Evolutionary conservation across 2,329 filamentous ascomycete species (phyloP).

Genomic region (Pyrenophora teres): DNA sequence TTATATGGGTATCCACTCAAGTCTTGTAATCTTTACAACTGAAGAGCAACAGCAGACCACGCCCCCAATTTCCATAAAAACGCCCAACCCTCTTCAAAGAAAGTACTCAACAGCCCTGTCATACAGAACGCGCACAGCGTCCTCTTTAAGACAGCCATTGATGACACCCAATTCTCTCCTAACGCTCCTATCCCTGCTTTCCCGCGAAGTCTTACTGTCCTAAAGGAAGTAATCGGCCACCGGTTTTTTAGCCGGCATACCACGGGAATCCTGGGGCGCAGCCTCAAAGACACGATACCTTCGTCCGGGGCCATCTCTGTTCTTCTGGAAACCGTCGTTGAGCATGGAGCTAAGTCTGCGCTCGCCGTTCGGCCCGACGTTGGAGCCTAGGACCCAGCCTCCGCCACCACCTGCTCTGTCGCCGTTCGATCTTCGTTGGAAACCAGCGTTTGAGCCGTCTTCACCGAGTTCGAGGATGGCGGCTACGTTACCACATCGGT

Average conservation of each 20-base stretch:
- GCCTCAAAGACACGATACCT: conserved; percentile 96
- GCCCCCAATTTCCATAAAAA: no score
- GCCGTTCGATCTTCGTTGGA: conserved; percentile 64
- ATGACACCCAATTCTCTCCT: no score
- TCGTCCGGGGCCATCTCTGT: conserved; percentile 73
- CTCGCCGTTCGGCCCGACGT: conserved; percentile 42
- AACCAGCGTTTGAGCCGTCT: conserved; percentile 65
- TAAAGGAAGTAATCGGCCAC: conserved; percentile 93
- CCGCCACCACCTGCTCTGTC: conserved; percentile 59
- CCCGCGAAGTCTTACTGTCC: neutral
- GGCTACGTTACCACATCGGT: conserved; percentile 67
- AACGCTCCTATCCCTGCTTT: no score
- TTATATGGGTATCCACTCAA: no score
- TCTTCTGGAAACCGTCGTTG: conserved; percentile 49
- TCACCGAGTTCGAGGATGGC: conserved; percentile 92
- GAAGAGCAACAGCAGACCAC: no score
- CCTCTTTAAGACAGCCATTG: no score
- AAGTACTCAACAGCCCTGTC: no score
- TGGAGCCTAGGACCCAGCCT: conserved; percentile 43
- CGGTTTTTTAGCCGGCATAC: conserved; percentile 99
- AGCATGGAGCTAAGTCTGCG: conserved; percentile 45
- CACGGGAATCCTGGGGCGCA: conserved; percentile 90
- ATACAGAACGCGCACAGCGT: no score
- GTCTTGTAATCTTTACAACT: no score
- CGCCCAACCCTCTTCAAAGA: no score